These are phyloP conservation scores for Acer negundo DNA, from an alignment of 345 rosid genomes.

Conservation along the genomic window DNA sequence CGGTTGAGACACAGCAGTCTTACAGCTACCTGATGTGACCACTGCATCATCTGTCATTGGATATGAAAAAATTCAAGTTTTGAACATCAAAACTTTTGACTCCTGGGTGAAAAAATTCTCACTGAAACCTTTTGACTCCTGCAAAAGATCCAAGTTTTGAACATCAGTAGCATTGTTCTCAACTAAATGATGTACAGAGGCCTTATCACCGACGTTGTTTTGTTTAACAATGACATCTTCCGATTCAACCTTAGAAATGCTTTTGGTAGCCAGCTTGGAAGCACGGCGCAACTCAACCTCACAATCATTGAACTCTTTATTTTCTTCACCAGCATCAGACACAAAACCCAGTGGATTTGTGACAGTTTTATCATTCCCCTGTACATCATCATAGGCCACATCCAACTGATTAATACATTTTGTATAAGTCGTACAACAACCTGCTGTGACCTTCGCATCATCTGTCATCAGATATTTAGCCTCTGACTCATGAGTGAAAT, in stretches of 20 bases:
- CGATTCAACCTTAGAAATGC: conserved; percentile 8
- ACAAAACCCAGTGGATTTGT: not conserved
- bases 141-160: conserved; percentile 10
- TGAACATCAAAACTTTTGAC: no score
- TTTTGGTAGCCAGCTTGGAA: not conserved
- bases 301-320: conserved; percentile 9
- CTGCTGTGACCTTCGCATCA: not conserved
- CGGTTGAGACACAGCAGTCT: conserved; percentile 4
- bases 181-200: not conserved
- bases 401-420: conserved; percentile 1
- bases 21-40: conserved; percentile 4
- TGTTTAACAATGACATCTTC: conserved; percentile 14
- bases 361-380: conserved; percentile 6
- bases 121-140: not conserved
- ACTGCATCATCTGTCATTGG: not conserved
- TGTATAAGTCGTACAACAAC: not conserved
- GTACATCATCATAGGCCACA: conserved; percentile 4
- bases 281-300: conserved; percentile 7
- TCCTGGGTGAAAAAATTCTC: not conserved
- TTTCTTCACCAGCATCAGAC: conserved; percentile 1
- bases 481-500: not conserved
- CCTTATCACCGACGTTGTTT: not conserved
- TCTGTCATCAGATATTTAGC: not conserved
- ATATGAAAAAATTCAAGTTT: no score
- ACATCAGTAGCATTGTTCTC: conserved; percentile 1